phyloP scores from a whole-genome alignment of 345 rosid species.

The Eucalyptus lansdowneana region DNA sequence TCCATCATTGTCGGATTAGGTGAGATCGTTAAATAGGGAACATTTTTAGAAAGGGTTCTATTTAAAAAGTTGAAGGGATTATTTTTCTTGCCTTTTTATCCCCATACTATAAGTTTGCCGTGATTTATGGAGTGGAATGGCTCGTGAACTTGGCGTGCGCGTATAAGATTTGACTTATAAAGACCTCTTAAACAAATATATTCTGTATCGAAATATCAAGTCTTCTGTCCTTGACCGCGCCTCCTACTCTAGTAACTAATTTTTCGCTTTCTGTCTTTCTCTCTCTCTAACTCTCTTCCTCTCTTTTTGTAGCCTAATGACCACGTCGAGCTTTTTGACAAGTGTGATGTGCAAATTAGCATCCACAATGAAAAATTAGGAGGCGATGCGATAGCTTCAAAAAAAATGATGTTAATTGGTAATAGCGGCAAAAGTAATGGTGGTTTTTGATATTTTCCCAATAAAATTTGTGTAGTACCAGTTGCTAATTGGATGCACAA shows the following conservation, averaged over 20 bases:
- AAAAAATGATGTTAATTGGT: neutral
- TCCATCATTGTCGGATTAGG: neutral
- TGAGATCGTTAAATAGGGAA: neutral
- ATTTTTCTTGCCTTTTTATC: neutral
- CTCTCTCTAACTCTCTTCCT: neutral
- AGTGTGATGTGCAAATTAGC: neutral
- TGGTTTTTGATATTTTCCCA: neutral
- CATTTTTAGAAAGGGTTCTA: neutral
- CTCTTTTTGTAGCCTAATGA: neutral
- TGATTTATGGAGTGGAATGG: neutral
- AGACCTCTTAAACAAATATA: neutral
- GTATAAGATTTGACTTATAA: neutral
- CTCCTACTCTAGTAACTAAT: too few species aligned
- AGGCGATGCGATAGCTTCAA: neutral
- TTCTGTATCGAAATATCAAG: neutral
- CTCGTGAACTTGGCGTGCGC: neutral
- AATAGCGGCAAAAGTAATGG: neutral
- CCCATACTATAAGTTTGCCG: neutral
- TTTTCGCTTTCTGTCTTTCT: too few species aligned
- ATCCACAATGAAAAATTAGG: neutral
- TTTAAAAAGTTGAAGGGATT: neutral
- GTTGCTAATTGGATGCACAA: neutral
- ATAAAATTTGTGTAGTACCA: neutral
- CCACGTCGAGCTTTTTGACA: neutral
- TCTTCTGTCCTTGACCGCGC: too few species aligned